A percentile compares a stretch with the other conserved stretches of the same genome.
Evolutionary conservation across 345 rosid genomes (phyloP).

Genomic region (Citropsis articulata): DNA sequence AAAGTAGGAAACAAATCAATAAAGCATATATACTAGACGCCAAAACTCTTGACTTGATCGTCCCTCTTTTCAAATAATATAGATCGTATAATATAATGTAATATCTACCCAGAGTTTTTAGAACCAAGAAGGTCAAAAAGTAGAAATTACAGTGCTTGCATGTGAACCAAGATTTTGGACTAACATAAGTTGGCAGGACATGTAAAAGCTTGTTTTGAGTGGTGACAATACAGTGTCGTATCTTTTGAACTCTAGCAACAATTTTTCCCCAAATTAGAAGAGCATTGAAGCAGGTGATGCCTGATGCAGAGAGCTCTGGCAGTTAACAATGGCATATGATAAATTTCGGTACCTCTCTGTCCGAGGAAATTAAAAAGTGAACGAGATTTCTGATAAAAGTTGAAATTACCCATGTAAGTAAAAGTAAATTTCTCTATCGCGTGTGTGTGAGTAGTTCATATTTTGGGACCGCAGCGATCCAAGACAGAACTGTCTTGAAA

Average conservation of each 20-base stretch:
- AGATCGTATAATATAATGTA: no score
- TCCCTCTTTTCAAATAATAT: not conserved
- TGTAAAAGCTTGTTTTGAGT: not conserved
- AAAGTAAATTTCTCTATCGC: not conserved
- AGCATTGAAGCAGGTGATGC: not conserved
- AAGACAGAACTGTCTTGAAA: not conserved
- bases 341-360: not conserved
- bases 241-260: not conserved
- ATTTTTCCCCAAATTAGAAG: not conserved
- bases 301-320: not conserved
- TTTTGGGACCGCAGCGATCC: not conserved
- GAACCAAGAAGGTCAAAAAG: not conserved
- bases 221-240: not conserved
- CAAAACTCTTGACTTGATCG: slow-evolving; percentile 10
- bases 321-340: not conserved
- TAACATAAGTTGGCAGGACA: slow-evolving; percentile 2
- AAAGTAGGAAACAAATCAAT: not conserved
- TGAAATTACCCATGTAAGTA: not conserved
- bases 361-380: not conserved
- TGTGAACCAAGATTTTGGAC: slow-evolving; percentile 15
- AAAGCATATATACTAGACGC: not conserved
- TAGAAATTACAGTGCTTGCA: not conserved
- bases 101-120: not conserved
- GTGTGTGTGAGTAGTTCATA: not conserved
- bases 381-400: not conserved